These are phyloP conservation scores for Ustilago crameri DNA, from an alignment of 1,284 basidiomycete genomes.

Conservation along the genomic window DNA sequence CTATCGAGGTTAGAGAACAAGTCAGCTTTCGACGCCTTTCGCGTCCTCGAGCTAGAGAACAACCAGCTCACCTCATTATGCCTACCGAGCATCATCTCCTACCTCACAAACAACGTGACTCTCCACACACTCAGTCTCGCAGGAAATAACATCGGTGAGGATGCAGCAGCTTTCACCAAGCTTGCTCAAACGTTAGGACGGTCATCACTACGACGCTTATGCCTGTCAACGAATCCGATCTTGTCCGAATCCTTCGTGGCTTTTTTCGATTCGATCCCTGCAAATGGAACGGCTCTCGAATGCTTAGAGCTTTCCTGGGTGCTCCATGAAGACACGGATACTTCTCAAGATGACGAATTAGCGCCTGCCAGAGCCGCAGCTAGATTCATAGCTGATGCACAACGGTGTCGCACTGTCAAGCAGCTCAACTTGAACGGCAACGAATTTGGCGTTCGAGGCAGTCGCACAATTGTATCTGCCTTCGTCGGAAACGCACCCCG, in stretches of 20 bases:
- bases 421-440: slow-evolving; percentile 26
- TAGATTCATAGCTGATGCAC: slow-evolving; percentile 18
- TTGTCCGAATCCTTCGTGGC: slow-evolving; percentile 9
- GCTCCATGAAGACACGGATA: slow-evolving; percentile 1
- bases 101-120: slow-evolving; percentile 16
- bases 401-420: slow-evolving; percentile 22
- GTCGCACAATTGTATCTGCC: slow-evolving; percentile 16
- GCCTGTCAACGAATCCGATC: slow-evolving; percentile 27
- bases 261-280: slow-evolving; percentile 33
- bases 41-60: slow-evolving; percentile 10
- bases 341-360: background rate
- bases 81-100: slow-evolving; percentile 15
- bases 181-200: slow-evolving; percentile 14
- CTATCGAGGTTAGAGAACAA: background rate
- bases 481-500: slow-evolving; percentile 2
- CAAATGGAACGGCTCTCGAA: slow-evolving; percentile 18
- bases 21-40: slow-evolving; percentile 2
- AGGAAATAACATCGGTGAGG: slow-evolving; percentile 12
- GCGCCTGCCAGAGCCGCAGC: slow-evolving; percentile 21
- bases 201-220: slow-evolving; percentile 12
- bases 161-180: background rate
- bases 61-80: slow-evolving; percentile 22
- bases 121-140: slow-evolving; percentile 15
- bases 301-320: slow-evolving; percentile 14
- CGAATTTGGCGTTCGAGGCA: slow-evolving; percentile 18